phyloP scores from a whole-genome alignment of 1,284 basidiomycete species.

The Ganoderma resinaceum region DNA sequence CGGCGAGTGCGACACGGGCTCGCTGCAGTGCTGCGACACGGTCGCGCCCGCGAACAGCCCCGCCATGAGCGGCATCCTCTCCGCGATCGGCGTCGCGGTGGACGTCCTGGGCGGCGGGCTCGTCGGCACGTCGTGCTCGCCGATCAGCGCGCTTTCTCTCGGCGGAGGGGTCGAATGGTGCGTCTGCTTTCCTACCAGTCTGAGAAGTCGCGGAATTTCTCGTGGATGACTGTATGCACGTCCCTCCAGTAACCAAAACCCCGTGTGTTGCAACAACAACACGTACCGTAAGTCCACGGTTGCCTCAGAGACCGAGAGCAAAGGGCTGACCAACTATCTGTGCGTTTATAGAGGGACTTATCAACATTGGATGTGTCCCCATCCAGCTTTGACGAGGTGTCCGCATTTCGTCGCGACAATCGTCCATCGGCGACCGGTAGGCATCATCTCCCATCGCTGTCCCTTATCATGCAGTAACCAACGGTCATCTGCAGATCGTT shows the following conservation, averaged over 20 bases:
- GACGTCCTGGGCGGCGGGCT: conserved; percentile 8
- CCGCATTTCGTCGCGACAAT: neutral
- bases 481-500: neutral
- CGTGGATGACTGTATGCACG: conserved; percentile 21
- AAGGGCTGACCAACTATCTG: neutral
- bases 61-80: conserved; percentile 23
- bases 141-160: conserved; percentile 23
- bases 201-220: too few species aligned
- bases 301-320: accelerated
- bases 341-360: conserved; percentile 23
- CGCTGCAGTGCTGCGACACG: conserved; percentile 29
- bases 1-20: conserved; percentile 28
- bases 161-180: conserved; percentile 26
- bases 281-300: conserved; percentile 21
- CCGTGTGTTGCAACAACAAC: conserved; percentile 31
- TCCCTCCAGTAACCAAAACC: conserved; percentile 19
- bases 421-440: neutral
- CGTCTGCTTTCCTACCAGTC: too few species aligned
- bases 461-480: neutral
- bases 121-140: conserved; percentile 27
- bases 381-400: conserved; percentile 7
- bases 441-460: neutral
- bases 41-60: conserved; percentile 18
- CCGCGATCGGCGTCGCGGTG: conserved; percentile 16
- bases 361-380: conserved; percentile 32